phyloP scores from a whole-genome alignment of 805 yeast genomes.

The Huiozyma naganishii region DNA sequence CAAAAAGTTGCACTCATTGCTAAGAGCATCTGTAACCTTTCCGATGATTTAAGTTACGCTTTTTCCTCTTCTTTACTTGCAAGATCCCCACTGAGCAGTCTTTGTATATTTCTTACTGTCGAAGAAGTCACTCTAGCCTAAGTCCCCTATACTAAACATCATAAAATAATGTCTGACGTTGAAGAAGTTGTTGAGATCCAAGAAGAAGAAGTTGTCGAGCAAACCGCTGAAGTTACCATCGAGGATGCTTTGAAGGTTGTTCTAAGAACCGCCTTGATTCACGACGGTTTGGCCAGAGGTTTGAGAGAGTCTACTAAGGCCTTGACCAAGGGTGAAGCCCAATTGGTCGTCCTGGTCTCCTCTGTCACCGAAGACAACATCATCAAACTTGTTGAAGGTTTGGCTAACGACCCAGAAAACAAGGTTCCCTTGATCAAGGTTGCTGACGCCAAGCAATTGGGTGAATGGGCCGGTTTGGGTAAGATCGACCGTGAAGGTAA shows the following conservation, averaged over 20 bases:
- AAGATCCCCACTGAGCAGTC: slow-evolving; percentile 46
- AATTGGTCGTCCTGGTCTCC: slow-evolving; percentile 94
- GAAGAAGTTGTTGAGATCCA: slow-evolving; percentile 79
- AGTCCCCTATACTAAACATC: slow-evolving; percentile 3
- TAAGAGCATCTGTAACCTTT: too few relatives aligned
- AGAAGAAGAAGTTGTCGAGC: slow-evolving; percentile 72
- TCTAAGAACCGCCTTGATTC: slow-evolving; percentile 93
- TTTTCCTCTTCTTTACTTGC: not conserved
- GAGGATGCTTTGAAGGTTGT: slow-evolving; percentile 98
- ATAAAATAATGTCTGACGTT: slow-evolving; percentile 18
- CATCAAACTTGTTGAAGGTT: slow-evolving; percentile 96
- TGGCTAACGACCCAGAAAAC: slow-evolving; percentile 94
- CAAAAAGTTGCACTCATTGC: too few relatives aligned
- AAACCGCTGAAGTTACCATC: slow-evolving; percentile 81
- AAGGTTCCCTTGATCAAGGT: slow-evolving; percentile 98
- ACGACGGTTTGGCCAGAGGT: slow-evolving; percentile 99
- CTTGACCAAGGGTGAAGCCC: slow-evolving; percentile 94
- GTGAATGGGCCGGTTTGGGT: slow-evolving; percentile 99
- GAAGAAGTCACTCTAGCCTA: slow-evolving; percentile 51
- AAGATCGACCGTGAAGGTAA: slow-evolving; percentile 99
- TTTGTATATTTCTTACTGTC: slow-evolving; percentile 35
- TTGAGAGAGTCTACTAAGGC: slow-evolving; percentile 99
- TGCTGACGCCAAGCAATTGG: slow-evolving; percentile 98
- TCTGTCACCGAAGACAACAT: slow-evolving; percentile 96
- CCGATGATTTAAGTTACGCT: too few relatives aligned